Evolutionary conservation across 1,284 basidiomycete species (phyloP), one percentile per base, ranked within the genome.

Genomic region (Dichomitus squalens): DNA sequence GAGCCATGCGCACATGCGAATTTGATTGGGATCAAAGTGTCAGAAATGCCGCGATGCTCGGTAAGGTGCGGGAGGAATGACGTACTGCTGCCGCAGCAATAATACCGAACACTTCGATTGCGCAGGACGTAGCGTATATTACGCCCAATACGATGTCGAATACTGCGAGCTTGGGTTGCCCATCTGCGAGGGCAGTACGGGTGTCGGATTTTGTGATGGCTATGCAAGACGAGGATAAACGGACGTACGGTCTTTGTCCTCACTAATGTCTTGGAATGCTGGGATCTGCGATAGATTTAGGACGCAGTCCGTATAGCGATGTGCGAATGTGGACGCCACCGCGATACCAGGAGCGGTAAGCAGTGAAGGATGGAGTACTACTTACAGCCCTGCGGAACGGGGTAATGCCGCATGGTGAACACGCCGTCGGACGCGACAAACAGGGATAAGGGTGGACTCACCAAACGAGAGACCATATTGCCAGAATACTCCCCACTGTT

Each of bases 401-500:
- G 23, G 9, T 27, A 21, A 33, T 9, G 35, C 5, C 46, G 50
- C 21, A 39, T 40, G 58, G 43, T 64, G 57, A 43, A 25, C 53
- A 12, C 1, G 31, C 36, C 4, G 7, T 7, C 20, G 31, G 9
- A 52, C 6, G 12, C 16, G 9, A 16, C 18, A 25, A 46, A 23
- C 52, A 16, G 56, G 51, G 44, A 7, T 33, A 20, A 55, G 49
- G 47, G 8, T 31, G 21, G 20, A 49, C 57, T 53, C 58, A 90
- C 88, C 81, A 80, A 62, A 84, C 75, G 16, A 90, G 71, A 39
- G 81, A 68, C 84, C 86, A 90, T 27, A 88, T 60, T 16, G 78
- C 81, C 31, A 73, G 75, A 18, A 87, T 43, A 49, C 80, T 66
- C 11, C 76, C 73, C 52, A 77, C 85, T 86, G 33, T 1, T 8